Conservation (phyloP, 208 protist genomes). For the Tetramitus jugosus region DNA sequence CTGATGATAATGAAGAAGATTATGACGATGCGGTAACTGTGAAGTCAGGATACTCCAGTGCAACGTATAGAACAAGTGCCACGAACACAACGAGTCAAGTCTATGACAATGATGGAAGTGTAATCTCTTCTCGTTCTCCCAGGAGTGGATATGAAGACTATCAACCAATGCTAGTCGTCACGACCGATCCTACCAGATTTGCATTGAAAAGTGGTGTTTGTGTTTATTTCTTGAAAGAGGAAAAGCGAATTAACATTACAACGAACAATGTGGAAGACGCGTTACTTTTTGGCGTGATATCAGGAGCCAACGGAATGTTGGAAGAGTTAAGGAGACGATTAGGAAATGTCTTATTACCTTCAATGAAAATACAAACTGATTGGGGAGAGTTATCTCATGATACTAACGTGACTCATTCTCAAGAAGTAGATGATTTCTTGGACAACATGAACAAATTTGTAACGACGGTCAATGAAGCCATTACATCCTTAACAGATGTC, state of each 20-base stretch:
- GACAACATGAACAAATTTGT: conserved; percentile 32
- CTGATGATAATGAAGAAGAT: background rate
- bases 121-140: background rate
- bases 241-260: background rate
- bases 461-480: conserved; percentile 6
- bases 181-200: background rate
- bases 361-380: background rate
- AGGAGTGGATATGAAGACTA: background rate
- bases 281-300: background rate
- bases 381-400: conserved; percentile 19
- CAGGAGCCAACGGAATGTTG: background rate
- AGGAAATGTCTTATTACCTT: background rate
- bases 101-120: background rate
- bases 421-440: conserved; percentile 31
- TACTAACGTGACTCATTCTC: background rate
- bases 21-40: background rate
- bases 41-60: background rate
- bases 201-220: background rate
- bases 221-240: conserved; percentile 18
- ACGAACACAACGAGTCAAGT: background rate
- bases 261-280: conserved; percentile 14
- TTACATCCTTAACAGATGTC: background rate
- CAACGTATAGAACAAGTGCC: background rate
- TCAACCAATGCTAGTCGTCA: background rate
- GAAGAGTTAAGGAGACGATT: background rate